Evolutionary conservation across 192 early-diverging fungal genomes (phyloP), one percentile per base, ranked within the genome.

Genomic region (Helicostylum pulchrum): DNA sequence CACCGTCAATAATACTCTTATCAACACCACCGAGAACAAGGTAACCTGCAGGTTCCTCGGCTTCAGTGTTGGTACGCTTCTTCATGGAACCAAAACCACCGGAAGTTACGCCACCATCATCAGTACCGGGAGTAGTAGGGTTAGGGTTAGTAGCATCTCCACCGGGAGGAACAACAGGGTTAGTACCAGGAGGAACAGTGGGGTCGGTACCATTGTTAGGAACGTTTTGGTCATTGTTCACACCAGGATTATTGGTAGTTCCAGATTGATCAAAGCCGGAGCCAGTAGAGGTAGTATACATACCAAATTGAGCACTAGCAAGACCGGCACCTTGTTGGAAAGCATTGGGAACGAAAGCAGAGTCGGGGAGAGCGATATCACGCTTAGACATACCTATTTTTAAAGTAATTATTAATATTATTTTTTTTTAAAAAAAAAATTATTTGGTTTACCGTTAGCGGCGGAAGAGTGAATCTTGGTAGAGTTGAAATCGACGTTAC

Each of bases 1-100:
- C 45, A 12, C 68, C 68, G 12, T 70, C 21, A 23, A 70, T 70
- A 36, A 54, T 61, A 11, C 46, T 57, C 23, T 51, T 73, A 43
- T 73, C 71, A 54, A 73, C 48, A 55, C 71, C 71, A 67, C 71
- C 62, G 20, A 64, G 51, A 44, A 73, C 50, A 36, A 73, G 65
- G 56, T 66, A 73, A 46, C 71, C 71, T 61, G 57, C 71, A 48
- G 62, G 62, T 26, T 59, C 32, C 21, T 67, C 42, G 6, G 3
- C 26, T 15, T 34, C 30, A 34, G 46, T 48, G 30, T 52, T 19
- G 36, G 34, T 12, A 46, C 71, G 65, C 62, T 73, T 73, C 36
- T 26, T 44, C 36, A 73, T 52, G 36, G 36, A 9, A 31, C 71
- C 71, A 48, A 56, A 62, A 53, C 61, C 62, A 39, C 32, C 53